phyloP scores from a whole-genome alignment of 306 rosid genomes.

The Vigna reflexopilosa region DNA sequence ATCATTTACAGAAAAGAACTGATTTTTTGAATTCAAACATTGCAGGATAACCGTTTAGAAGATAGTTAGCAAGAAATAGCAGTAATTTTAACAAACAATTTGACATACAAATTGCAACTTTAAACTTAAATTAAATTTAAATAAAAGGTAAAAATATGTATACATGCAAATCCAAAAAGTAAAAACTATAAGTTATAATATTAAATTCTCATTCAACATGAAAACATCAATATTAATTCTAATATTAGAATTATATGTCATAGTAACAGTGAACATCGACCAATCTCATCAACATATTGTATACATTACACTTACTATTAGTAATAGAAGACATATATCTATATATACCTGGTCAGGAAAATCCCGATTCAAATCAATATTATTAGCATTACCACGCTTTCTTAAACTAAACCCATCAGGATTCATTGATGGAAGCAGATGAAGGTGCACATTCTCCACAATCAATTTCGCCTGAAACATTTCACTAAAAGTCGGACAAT shows the following conservation, averaged over 20 bases:
- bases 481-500: slow-evolving; percentile 35
- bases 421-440: slow-evolving; percentile 93
- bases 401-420: slow-evolving; percentile 89
- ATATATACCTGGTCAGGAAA: slow-evolving; percentile 91
- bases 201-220: slow-evolving; percentile 8
- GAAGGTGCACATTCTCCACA: slow-evolving; percentile 92
- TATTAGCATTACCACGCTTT: slow-evolving; percentile 84
- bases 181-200: not conserved
- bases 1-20: slow-evolving; percentile 68
- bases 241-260: slow-evolving; percentile 37
- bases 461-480: slow-evolving; percentile 71
- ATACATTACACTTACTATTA: slow-evolving; percentile 1
- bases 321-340: slow-evolving; percentile 5
- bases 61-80: slow-evolving; percentile 21
- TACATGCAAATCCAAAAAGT: slow-evolving; percentile 30
- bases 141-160: not conserved
- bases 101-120: not conserved
- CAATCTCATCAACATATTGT: slow-evolving; percentile 24
- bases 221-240: slow-evolving; percentile 29
- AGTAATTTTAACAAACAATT: slow-evolving; percentile 11
- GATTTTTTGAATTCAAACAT: slow-evolving; percentile 48
- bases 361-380: slow-evolving; percentile 89
- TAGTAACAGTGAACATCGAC: slow-evolving; percentile 23
- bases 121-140: slow-evolving; percentile 7
- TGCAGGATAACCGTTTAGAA: slow-evolving; percentile 29